Evolutionary conservation across 106 monocot species (phyloP).

Genomic region (Apostasia shenzhenica): DNA sequence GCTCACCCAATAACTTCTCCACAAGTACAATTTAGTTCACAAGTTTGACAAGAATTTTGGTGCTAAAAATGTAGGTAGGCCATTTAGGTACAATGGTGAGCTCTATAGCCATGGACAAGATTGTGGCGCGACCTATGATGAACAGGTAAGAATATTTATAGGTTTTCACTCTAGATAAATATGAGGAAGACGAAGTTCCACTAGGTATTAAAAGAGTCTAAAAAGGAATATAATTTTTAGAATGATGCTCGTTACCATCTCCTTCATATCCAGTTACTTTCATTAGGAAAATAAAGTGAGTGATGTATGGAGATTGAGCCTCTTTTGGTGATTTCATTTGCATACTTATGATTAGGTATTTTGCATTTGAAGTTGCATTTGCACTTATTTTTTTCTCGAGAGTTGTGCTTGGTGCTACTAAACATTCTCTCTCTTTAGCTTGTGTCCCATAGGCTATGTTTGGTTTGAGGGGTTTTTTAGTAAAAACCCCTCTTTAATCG

Average conservation of each 20-base stretch:
- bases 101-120: constrained; percentile 77
- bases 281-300: constrained; percentile 53
- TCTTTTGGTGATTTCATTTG: constrained; percentile 59
- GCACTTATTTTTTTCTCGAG: constrained; percentile 39
- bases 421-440: constrained; percentile 23
- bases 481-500: no score
- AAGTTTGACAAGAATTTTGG: constrained; percentile 52
- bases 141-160: constrained; percentile 48
- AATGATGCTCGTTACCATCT: constrained; percentile 84
- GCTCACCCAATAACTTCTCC: no score
- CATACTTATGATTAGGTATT: constrained; percentile 45
- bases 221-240: constrained; percentile 75
- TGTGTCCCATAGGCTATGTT: constrained; percentile 12
- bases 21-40: constrained; percentile 35
- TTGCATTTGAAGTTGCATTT: constrained; percentile 22
- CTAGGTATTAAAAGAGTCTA: constrained; percentile 51
- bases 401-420: constrained; percentile 34
- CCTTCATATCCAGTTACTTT: constrained; percentile 64
- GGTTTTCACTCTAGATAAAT: constrained; percentile 48
- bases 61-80: constrained; percentile 82
- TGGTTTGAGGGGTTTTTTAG: no score
- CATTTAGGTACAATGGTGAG: constrained; percentile 59
- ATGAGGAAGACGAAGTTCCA: constrained; percentile 66
- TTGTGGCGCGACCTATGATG: constrained; percentile 69
- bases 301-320: constrained; percentile 85